Percentiles rank a stretch among this genome's conserved stretches.
Evolutionary conservation across 164 flowering plant genomes (phyloP).

Genomic region (Houttuynia cordata): DNA sequence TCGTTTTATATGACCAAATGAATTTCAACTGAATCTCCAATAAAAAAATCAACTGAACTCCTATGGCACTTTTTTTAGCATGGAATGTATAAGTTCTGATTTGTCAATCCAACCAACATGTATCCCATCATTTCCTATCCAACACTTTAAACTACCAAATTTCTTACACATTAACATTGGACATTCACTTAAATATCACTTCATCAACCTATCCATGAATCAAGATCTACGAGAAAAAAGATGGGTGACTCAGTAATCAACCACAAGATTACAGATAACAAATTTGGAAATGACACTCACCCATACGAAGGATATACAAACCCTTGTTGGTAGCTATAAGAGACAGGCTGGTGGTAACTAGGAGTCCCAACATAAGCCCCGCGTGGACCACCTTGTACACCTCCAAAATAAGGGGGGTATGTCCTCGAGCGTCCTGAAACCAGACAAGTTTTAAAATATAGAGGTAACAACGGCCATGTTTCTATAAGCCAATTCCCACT

Average conservation of each 20-base stretch:
- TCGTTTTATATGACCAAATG: too few species aligned
- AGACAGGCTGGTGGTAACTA: slow-evolving; percentile 68
- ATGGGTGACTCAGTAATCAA: neutral
- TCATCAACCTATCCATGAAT: too few species aligned
- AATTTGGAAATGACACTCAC: slow-evolving; percentile 24
- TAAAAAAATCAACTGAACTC: too few species aligned
- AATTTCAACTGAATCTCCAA: too few species aligned
- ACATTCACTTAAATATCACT: too few species aligned
- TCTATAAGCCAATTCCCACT: neutral
- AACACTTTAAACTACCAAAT: too few species aligned
- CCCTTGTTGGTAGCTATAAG: slow-evolving; percentile 76
- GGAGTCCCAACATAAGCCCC: slow-evolving; percentile 51
- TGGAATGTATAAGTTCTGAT: too few species aligned
- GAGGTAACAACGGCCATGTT: neutral
- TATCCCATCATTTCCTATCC: too few species aligned
- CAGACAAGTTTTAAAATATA: neutral
- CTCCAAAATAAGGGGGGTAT: slow-evolving; percentile 40
- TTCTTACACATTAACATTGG: too few species aligned
- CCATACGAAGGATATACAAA: slow-evolving; percentile 68
- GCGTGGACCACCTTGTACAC: slow-evolving; percentile 38
- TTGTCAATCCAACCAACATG: too few species aligned
- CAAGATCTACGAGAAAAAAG: neutral
- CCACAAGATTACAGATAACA: neutral
- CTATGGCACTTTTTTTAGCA: too few species aligned
- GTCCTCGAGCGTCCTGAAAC: slow-evolving; percentile 56